Base-by-base conservation (phyloP, 2,329 filamentous ascomycete genomes). In the Ceratocystis papillata region DNA sequence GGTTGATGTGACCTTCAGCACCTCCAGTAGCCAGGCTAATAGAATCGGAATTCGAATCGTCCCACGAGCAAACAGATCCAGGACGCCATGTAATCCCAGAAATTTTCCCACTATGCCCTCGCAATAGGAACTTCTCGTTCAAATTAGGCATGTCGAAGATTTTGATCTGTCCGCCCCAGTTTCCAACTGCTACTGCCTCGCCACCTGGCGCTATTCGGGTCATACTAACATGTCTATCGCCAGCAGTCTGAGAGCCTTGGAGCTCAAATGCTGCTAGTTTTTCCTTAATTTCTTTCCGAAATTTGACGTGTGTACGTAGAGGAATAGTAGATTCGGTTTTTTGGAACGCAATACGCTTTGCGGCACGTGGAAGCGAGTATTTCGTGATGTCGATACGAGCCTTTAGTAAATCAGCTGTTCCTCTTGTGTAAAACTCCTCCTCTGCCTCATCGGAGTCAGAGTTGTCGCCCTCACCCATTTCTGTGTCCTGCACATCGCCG, bases 341-440 rank as follows among this genome's bases (percentile, higher is more conserved):
- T 73, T 96, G 90, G 70, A 87, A 87, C 22, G 83, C 85, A 3
- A 94, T 79, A 69, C 93, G 83, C 70, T 83, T 83, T 73, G 89
- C 90, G 63, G 94, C 89, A 66, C 90, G 81, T 1, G 91, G 90
- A 62, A 99, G 77, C 5, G 91, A 96, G 75, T 87, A 97, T 59
- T 82, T 80, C 5, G 92, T 90, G 68, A 99, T 91, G 30, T 87
- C 82, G 71, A 86, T 84, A 68, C 94, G 83, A 1, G 90, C 89
- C 63, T 88, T 80, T 3, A 96, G 77, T 28, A 99, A 79, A 50
- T 87, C 86, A 3, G 83, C 80, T 1, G 86, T 84, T 2, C 94
- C 94, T 71, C 88, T 83, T 0, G 93, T 96, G 74, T 96, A 99
- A 75, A 96, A 99, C 71, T 99, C 94, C 73, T 97, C 91, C 70